Evolutionary conservation across 1,284 basidiomycete genomes (phyloP), one percentile per base, ranked within the genome.

Genomic region (Gastroboletus turbinatus): DNA sequence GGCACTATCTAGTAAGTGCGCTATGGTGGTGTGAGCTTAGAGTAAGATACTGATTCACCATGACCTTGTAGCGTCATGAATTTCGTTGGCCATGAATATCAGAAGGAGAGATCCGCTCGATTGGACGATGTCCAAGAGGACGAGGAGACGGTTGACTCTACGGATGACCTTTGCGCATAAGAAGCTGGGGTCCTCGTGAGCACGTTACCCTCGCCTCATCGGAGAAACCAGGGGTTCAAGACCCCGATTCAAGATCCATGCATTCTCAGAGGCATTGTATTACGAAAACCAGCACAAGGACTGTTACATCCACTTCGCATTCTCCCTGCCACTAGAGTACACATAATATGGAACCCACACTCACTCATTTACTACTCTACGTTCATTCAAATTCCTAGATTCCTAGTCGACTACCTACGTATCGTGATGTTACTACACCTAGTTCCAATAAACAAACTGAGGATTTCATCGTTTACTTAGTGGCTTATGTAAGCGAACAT

Each of bases 1-100:
- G 90, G 90, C n/a, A 90, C 87, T 1, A 92, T 92, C 62, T 92
- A 92, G 89, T 92, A 63, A 75, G 89, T 79, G 21, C 39, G 43
- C 29, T 45, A 27, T 46, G 16, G 3, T 25, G 5, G 5, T 2
- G 17, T 11, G 17, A 19, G 13, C 13, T n/a, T 40, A 13, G 47
- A 29, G 39, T 3, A 8, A n/a, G 38, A 27, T 45, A 16, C 46
- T 62, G 53, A 72, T 54, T 56, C 23, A 14, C 25, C 4, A 7
- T 50, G 45, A 7, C 17, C 44, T 50, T 40, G 33, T 57, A 83
- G 82, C 60, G 80, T 83, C 40, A 81, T 83, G 81, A 81, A 75
- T 60, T 84, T 84, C 56, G 78, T 83, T 57, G 82, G 82, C 30
- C 76, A 84, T 58, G 75, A 75, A 49, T 83, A 83, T 50, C 66